Evolutionary conservation across 73 alveolate species (phyloP), one percentile per base, ranked within the genome.

Genomic region (Paramecium sonneborni): DNA sequence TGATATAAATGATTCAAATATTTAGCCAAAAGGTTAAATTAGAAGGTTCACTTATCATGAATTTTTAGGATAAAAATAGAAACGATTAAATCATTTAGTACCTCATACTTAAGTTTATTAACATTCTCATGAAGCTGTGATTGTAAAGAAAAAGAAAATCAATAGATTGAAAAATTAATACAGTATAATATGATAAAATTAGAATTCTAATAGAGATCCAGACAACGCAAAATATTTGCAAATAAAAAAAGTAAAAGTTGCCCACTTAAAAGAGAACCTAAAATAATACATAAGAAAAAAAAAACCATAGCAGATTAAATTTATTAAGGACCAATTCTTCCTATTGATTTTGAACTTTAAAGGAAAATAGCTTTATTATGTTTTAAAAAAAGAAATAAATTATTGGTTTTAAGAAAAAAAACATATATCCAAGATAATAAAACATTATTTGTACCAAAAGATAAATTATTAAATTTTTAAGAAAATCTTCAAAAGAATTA

Each of bases 121-220:
- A 9, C 84, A 62, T 32, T 62, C 84, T 30, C 84, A 62, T 62
- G 84, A 62, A 62, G 84, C 84, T 12, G 46, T 30, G 0, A 62
- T 62, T 30, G 84, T 62, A 10, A 62, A 32, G 24, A 62, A 62
- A 21, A 62, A 62, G 26, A 62, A 62, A 15, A 62, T 62, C 44
- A 62, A 62, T 10, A 62, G 84, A 62, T 62, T 62, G 46, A 62
- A 32, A 10, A 62, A 62, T 62, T 21, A 62, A 62, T 62, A 62
- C 44, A 62, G 84, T 62, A 62, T 30, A 15, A 62, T 30, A 62
- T 62, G 30, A 11, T 30, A 62, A 14, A 62, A 62, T 62, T 23
- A 62, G 84, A 62, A 62, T 62, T 62, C 20, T 30, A 23, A 62
- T 62, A 62, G 84, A 62, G 84, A 62, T 62, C 84, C 1, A 62